Percentiles rank a stretch among this genome's conserved stretches.
Evolutionary conservation across 768 basidiomycete species (phyloP).

Genomic region (Candolleomyces eurysporus): DNA sequence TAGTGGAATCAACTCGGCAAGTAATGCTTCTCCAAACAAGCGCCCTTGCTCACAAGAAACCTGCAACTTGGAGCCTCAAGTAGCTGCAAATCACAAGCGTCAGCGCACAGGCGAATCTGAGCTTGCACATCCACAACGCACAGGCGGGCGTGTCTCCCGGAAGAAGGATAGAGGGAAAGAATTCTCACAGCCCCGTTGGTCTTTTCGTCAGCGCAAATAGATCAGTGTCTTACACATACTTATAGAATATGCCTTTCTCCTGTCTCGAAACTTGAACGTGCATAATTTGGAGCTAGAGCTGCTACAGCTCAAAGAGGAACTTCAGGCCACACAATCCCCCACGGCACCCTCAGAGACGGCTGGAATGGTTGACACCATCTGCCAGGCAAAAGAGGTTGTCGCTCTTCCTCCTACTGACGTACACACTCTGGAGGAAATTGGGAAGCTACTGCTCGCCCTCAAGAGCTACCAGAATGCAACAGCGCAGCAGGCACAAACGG

Average conservation of each 20-base stretch:
- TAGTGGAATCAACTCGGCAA: too few species aligned
- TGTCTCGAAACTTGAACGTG: neutral
- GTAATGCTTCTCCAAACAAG: too few species aligned
- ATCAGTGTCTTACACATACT: neutral
- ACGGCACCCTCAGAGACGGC: neutral
- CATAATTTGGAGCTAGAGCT: neutral
- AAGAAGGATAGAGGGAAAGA: too few species aligned
- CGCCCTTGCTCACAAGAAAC: too few species aligned
- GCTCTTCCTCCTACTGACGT: neutral
- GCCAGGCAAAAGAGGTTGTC: neutral
- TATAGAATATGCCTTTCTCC: neutral
- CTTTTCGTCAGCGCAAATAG: neutral
- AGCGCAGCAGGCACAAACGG: neutral
- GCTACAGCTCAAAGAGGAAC: neutral
- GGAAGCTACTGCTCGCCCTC: neutral
- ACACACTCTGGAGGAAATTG: neutral
- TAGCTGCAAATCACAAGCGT: too few species aligned
- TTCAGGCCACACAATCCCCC: neutral
- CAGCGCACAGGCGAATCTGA: too few species aligned
- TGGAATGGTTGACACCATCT: neutral
- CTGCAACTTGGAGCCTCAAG: too few species aligned
- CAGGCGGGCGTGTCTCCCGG: too few species aligned
- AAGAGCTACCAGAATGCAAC: neutral
- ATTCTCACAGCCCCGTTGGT: too few species aligned
- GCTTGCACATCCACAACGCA: too few species aligned